Evolutionary conservation across 352 stramenopile genomes (phyloP).

Genomic region (Globisporangium solare): DNA sequence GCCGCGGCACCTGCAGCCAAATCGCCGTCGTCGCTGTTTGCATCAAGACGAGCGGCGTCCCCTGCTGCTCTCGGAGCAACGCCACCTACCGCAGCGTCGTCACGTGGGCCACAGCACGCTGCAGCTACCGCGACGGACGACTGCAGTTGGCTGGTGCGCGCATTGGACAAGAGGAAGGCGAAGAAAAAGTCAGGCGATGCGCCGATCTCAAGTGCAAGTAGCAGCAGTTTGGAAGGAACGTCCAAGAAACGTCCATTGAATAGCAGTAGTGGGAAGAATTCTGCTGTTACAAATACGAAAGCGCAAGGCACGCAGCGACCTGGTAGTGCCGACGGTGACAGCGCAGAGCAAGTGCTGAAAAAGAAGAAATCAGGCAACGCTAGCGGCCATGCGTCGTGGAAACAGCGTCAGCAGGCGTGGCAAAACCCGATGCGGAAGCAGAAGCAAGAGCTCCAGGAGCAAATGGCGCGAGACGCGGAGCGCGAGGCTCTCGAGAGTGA

Average conservation of each 20-base stretch:
- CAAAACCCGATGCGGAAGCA: constrained; percentile 1
- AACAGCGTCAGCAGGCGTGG: constrained; percentile 24
- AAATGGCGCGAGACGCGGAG: background rate
- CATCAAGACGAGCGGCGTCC: background rate
- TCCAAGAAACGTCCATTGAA: constrained; percentile 14
- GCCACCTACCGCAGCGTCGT: background rate
- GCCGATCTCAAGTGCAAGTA: background rate
- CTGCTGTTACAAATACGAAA: background rate
- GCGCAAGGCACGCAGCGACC: too few species aligned
- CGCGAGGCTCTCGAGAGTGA: constrained; percentile 3
- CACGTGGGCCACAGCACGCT: background rate
- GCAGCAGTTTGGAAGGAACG: background rate
- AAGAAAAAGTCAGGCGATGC: constrained; percentile 7
- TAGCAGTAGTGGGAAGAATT: background rate
- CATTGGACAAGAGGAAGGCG: constrained; percentile 31
- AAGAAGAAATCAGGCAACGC: background rate
- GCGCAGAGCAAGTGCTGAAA: background rate
- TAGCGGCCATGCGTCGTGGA: constrained; percentile 9
- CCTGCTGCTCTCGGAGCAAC: background rate
- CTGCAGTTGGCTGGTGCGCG: constrained; percentile 34
- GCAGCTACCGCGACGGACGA: constrained; percentile 11
- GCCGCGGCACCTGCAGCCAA: background rate
- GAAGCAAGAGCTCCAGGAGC: background rate
- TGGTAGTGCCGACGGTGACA: background rate
- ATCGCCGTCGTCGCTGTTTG: constrained; percentile 2